phyloP scores from a whole-genome alignment of 129 eudicot genomes.

The Tagetes erecta region DNA sequence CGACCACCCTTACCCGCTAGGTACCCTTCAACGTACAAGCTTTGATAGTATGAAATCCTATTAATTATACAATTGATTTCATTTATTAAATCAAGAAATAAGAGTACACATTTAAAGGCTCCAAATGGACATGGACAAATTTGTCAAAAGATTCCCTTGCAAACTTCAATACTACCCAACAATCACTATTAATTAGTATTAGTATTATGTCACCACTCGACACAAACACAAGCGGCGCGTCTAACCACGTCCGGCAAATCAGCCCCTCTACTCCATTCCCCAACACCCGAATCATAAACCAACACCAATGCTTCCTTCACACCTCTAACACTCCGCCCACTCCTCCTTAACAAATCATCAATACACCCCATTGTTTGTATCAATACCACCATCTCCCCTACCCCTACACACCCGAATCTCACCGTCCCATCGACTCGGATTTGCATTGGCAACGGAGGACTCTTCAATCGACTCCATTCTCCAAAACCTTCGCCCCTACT shows the following conservation, averaged over 20 bases:
- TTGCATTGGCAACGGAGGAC: constrained; percentile 79
- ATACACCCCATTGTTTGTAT: constrained; percentile 79
- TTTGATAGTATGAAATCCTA: no score
- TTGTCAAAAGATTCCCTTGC: constrained; percentile 3
- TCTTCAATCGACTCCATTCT: constrained; percentile 73
- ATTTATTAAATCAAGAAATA: no score
- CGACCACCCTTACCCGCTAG: no score
- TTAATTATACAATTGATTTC: no score
- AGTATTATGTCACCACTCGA: constrained; percentile 50
- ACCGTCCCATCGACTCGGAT: constrained; percentile 70
- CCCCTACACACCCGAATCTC: constrained; percentile 77
- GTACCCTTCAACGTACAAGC: no score
- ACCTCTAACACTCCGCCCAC: constrained; percentile 69
- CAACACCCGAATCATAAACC: constrained; percentile 59
- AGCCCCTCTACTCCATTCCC: constrained; percentile 73
- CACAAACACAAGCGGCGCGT: constrained; percentile 85
- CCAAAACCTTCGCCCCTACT: constrained; percentile 42
- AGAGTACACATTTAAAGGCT: neutral
- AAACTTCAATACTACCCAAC: neutral
- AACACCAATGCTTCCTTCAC: constrained; percentile 72
- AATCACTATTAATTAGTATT: no score
- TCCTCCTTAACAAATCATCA: constrained; percentile 74
- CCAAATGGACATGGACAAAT: neutral
- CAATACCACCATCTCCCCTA: constrained; percentile 74
- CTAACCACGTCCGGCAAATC: constrained; percentile 70